Evolutionary conservation across 2,329 filamentous ascomycete species (phyloP).

Genomic region (Aureobasidium sp.): DNA sequence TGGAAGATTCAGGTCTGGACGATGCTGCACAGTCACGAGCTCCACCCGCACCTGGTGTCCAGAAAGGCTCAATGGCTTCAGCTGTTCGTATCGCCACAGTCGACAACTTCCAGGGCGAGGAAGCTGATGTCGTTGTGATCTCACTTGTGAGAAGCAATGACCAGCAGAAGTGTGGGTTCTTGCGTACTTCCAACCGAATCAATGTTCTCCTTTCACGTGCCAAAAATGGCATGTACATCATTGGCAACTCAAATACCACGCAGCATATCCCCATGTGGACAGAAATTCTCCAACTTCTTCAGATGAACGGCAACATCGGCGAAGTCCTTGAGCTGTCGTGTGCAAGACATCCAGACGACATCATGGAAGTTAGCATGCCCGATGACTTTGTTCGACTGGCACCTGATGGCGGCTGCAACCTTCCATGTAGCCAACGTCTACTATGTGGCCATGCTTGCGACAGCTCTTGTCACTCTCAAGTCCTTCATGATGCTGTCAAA

Average conservation of each 20-base stretch:
- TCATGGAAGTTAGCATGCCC: slow-evolving; percentile 43
- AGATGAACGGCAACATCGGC: slow-evolving; percentile 40
- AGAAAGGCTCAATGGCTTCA: slow-evolving; percentile 8
- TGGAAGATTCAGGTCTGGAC: slow-evolving; percentile 4
- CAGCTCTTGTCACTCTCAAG: slow-evolving; percentile 37
- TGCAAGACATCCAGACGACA: slow-evolving; percentile 48
- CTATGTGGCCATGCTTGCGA: slow-evolving; percentile 38
- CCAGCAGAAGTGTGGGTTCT: slow-evolving; percentile 52
- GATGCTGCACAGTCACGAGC: neutral
- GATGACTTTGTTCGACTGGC: slow-evolving; percentile 48
- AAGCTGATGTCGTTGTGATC: slow-evolving; percentile 61
- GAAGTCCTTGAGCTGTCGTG: slow-evolving; percentile 47
- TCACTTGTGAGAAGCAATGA: slow-evolving; percentile 64
- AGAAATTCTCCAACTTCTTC: slow-evolving; percentile 47
- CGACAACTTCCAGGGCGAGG: slow-evolving; percentile 67
- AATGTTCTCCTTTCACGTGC: slow-evolving; percentile 62
- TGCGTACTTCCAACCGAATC: slow-evolving; percentile 58
- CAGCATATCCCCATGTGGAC: slow-evolving; percentile 54
- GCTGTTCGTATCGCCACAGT: slow-evolving; percentile 11
- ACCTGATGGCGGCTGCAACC: slow-evolving; percentile 55
- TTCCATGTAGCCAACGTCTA: slow-evolving; percentile 39
- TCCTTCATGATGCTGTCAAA: slow-evolving; percentile 32
- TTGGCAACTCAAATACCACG: slow-evolving; percentile 50
- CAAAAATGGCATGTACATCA: slow-evolving; percentile 61
- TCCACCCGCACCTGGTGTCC: neutral